Percentiles rank a stretch among this genome's conserved stretches.
Conservation (phyloP, 2,329 filamentous ascomycete species). For the Alternaria longipes region DNA sequence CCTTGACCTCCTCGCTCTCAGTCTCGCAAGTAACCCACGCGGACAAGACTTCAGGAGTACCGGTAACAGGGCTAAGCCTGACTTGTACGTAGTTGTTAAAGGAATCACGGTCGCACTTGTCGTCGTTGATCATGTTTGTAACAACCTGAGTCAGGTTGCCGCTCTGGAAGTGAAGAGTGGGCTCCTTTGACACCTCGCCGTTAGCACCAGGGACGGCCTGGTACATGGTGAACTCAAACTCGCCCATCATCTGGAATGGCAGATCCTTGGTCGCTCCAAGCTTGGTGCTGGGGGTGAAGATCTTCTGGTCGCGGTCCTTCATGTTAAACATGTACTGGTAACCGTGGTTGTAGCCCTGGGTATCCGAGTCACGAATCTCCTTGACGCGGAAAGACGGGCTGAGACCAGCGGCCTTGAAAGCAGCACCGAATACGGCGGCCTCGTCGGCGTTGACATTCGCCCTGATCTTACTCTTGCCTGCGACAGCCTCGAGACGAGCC, state of each 20-base stretch:
- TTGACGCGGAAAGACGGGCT: conserved; percentile 98
- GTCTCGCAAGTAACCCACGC: conserved; percentile 87
- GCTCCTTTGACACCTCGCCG: conserved; percentile 61
- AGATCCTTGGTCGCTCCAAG: conserved; percentile 84
- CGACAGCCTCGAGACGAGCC: conserved; percentile 79
- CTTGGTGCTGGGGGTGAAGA: conserved; percentile 81
- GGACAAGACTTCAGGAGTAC: conserved; percentile 79
- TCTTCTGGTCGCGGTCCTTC: conserved; percentile 77
- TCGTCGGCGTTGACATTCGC: conserved; percentile 98
- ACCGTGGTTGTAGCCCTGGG: conserved; percentile 74
- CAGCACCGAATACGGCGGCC: conserved; percentile 93
- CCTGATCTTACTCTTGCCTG: conserved; percentile 81
- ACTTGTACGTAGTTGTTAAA: conserved; percentile 83
- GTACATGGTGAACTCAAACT: conserved; percentile 82
- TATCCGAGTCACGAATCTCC: conserved; percentile 88
- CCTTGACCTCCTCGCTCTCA: conserved; percentile 74
- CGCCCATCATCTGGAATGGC: conserved; percentile 80
- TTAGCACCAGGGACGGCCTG: conserved; percentile 70
- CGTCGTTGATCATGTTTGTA: conserved; percentile 78
- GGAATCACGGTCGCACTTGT: conserved; percentile 78
- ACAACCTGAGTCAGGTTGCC: conserved; percentile 87
- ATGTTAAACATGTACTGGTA: conserved; percentile 78
- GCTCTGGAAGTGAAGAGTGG: conserved; percentile 73
- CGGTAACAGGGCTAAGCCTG: conserved; percentile 75
- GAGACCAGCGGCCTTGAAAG: conserved; percentile 89